Base-by-base conservation (phyloP, 495 filamentous ascomycete species). In the Corynascus novoguineensis region DNA sequence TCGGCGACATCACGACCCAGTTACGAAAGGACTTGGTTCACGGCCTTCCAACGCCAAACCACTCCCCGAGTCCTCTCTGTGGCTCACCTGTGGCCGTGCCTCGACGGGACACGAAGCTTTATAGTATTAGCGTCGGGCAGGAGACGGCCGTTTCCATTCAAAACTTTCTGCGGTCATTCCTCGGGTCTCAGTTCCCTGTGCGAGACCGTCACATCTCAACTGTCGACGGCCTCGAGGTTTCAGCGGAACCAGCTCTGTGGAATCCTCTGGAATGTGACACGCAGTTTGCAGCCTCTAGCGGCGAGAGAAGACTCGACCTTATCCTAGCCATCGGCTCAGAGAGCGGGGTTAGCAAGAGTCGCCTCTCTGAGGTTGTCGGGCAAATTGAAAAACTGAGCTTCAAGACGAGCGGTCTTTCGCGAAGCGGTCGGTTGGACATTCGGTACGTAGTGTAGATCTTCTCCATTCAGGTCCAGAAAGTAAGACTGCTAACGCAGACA, bases 281-380 rank as follows among this genome's bases (percentile, higher is more conserved):
- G 1, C 57, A 60, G 14, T 41, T 42, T 6, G 29, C n/a, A 8
- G 8, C 52, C 0, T 49, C 61, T 49, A 59, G 51, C 19, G 55
- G 59, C 21, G 63, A 58, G 32, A 59, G 64, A 19, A 73, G 68
- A 29, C 55, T 74, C 9, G 74, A 79, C 25, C 56, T 77, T 10
- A 77, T 79, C 17, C 38, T 79, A 10, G 74, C 74, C 1, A 67
- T 78, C 21, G 75, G 76, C 0, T 61, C 71, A 0, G 73, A 79
- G 53, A 58, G 63, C 11, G 64, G 69, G 1, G 73, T 75, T 3
- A 65, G 66, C 5, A 74, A 54, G 38, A 60, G 68, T 1, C 70
- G 71, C n/a, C 58, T 71, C 7, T 58, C 66, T 5, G 54, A 62
- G 14, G 55, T 78, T 0, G 65, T 67, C 12, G 61, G 65, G 5